Base-by-base conservation (phyloP, 257 asterid genomes). In the Perilla frutescens region DNA sequence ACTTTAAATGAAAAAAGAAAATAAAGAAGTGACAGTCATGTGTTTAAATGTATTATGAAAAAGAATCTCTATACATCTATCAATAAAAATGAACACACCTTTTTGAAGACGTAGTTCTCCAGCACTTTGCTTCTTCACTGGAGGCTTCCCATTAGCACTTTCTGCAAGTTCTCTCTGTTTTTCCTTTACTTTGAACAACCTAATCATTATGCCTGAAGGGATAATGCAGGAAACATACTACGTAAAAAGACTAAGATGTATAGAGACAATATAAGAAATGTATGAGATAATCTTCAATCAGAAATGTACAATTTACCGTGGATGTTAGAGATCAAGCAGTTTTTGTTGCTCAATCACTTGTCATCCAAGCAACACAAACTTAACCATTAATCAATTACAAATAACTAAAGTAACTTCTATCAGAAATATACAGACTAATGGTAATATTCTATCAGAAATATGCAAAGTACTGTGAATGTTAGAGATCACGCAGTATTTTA, bases 81-180 rank as follows among this genome's bases (percentile, higher is more conserved):
- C 54, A 58, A 8, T 12, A 32, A 59, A 56, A 56, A 71, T 20
- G 60, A 66, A 59, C 5, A 60, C 53, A 86, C 91, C 90, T 85
- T 83, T 85, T 77, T 88, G 91, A 83, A 92, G 94, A 75, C 98
- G 98, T 39, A 92, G 77, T 80, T 92, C 98, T 71, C 97, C 98
- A 78, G 98, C 96, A 84, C 96, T 92, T 80, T 90, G 97, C 84
- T 88, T 92, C 91, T 90, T 90, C 49, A 68, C 97, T 15, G 96
- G 87, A 76, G 96, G 93, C 76, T 77, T 87, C 58, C 98, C 97
- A 47, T 93, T 84, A 75, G 93, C 88, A 79, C 87, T 93, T 84
- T 89, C 98, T 76, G 96, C 96, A 74, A 86, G 91, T 74, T 89
- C 98, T 83, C 89, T 93, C 79, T 91, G 97, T 77, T 89, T 93